Conservation (phyloP, 441 rosid genomes). For the Erodium texanum region DNA sequence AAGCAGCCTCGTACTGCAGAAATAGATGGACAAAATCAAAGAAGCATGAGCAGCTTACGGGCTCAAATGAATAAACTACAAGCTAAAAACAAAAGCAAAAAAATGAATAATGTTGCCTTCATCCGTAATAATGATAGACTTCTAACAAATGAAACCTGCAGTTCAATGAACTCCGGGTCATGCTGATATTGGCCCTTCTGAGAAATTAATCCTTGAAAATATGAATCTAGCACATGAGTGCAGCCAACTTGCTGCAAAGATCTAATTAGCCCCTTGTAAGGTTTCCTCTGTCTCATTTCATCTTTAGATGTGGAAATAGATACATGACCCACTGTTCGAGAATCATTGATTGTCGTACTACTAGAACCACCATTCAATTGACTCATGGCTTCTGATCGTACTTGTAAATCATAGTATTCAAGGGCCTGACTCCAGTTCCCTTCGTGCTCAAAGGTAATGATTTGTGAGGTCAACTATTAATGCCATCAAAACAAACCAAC, state of each 20-base stretch:
- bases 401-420: conserved; percentile 89
- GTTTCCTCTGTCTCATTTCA: conserved; percentile 48
- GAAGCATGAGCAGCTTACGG: conserved; percentile 6
- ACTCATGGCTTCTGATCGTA: conserved; percentile 50
- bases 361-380: conserved; percentile 31
- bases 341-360: conserved; percentile 25
- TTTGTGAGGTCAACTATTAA: conserved; percentile 73
- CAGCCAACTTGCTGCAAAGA: conserved; percentile 94
- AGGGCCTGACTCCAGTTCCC: conserved; percentile 97
- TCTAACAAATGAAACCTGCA: conserved; percentile 55
- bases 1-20: conserved; percentile 94
- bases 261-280: conserved; percentile 83
- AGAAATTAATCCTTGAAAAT: conserved; percentile 80
- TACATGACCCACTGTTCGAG: conserved; percentile 27
- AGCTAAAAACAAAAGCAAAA: neutral
- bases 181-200: conserved; percentile 57
- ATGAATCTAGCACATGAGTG: conserved; percentile 76
- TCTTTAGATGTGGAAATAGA: conserved; percentile 31
- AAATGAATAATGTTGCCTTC: neutral
- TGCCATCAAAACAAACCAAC: conserved; percentile 25
- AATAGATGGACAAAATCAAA: conserved; percentile 12
- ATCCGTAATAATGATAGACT: neutral
- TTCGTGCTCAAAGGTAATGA: conserved; percentile 89
- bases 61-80: neutral
- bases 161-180: conserved; percentile 72